Evolutionary conservation across 139 green algal genomes (phyloP).

Genomic region (Desmodesmus armatus): DNA sequence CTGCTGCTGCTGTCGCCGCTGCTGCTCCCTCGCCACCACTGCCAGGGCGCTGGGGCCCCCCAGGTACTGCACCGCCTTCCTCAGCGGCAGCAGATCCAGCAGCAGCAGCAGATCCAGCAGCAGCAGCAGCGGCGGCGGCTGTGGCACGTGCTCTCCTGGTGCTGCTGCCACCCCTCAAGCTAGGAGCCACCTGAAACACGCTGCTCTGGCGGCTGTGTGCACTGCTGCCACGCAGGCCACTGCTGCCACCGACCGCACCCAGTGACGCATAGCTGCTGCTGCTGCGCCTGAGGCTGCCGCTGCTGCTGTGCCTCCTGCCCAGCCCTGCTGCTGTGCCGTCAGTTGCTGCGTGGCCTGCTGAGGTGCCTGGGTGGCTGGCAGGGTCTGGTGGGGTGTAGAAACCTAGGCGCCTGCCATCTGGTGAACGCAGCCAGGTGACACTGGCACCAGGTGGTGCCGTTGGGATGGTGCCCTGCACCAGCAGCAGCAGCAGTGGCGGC

Average conservation of each 20-base stretch:
- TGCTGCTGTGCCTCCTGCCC: constrained; percentile 13
- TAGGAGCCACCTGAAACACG: constrained; percentile 8
- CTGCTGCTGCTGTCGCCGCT: not conserved
- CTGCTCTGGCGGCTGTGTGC: not conserved
- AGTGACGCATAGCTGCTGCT: not conserved
- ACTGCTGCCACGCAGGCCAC: not conserved
- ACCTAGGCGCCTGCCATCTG: not conserved
- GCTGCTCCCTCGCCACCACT: not conserved
- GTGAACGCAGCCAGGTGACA: not conserved
- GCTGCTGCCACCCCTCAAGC: not conserved
- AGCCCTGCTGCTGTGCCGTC: not conserved
- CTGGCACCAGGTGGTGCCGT: not conserved
- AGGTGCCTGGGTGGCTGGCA: no score
- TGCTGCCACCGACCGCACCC: not conserved
- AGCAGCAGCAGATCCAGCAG: constrained; percentile 30
- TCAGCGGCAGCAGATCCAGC: not conserved
- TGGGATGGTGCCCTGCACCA: constrained; percentile 20
- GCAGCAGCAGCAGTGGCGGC: no score
- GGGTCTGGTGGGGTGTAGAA: constrained; percentile 10
- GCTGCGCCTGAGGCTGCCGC: not conserved
- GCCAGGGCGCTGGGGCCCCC: not conserved
- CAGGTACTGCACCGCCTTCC: not conserved
- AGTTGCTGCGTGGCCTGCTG: not conserved
- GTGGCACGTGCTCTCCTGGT: not conserved
- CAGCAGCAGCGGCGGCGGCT: not conserved